Base-by-base conservation (phyloP, 768 basidiomycete genomes). In the Lyophyllum semitale region DNA sequence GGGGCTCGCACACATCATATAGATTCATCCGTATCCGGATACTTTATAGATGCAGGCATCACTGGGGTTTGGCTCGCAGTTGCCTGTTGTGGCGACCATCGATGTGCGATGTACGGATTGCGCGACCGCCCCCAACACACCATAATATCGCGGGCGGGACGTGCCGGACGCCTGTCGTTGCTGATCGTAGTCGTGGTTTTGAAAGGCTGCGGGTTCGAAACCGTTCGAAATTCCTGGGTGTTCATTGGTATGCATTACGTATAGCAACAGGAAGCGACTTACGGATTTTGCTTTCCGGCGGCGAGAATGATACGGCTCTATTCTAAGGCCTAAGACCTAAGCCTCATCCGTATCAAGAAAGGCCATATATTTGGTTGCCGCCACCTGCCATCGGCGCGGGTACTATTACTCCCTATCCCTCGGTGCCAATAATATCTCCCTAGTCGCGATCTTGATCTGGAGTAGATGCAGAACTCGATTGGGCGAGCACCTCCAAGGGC, bases 1-100 rank as follows among this genome's bases (percentile, higher is more conserved):
- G 58, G 59, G 42, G 8, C 52, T 11, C 20, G 22, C 46, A 25
- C 42, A 42, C 30, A 41, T 49, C 29, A 45, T 51, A 32, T 50
- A 38, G 42, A 43, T 26, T 38, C 37, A 18, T 38, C 37, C 17
- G 4, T 7, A 15, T n/a, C 18, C 37, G 37, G 37, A 4, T 5
- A 38, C 37, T 38, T 38, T 45, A 27, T 17, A 45, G 26, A 45
- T 45, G n/a, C 15, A 3, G 38, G 8, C 26, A 29, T 45, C 44
- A 29, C 15, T 8, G 26, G 13, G 4, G n/a, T 27, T 48, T 49
- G 58, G 58, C 41, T 35, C 51, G 32, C 41, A 55, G 9, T 37
- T 59, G 50, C 58, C 58, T 48, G 40, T 38, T 59, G 54, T 13
- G 54, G 58, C 48, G 8, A 12, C 35, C 29, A 51, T 52, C 40